phyloP scores from a whole-genome alignment of 2,329 filamentous ascomycete species.

The Aurifilum marmelostoma region DNA sequence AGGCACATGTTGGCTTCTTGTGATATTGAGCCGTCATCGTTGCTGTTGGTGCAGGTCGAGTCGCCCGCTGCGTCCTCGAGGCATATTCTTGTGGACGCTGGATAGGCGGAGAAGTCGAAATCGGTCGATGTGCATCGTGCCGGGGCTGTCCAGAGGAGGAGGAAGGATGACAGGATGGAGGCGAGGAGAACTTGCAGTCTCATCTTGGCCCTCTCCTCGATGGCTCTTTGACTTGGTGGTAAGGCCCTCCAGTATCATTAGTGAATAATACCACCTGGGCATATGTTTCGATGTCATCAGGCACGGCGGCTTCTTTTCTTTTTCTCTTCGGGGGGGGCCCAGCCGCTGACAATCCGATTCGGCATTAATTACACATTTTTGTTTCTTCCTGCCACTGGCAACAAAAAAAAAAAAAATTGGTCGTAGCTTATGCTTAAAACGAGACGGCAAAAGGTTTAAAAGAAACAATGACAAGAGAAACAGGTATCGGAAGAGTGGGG shows the following conservation, averaged over 20 bases:
- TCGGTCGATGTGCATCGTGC: constrained; percentile 1
- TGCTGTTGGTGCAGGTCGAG: constrained; percentile 44
- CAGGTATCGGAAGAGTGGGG: constrained; percentile 7
- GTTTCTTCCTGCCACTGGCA: neutral
- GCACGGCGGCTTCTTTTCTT: neutral
- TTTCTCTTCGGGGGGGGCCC: neutral
- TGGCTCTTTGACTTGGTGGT: constrained; percentile 2
- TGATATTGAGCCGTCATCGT: constrained; percentile 32
- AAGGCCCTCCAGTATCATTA: neutral
- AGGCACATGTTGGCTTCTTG: constrained; percentile 52
- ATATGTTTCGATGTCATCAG: constrained; percentile 20
- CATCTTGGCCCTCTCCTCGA: constrained; percentile 14
- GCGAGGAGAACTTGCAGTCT: constrained; percentile 15
- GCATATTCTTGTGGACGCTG: constrained; percentile 46
- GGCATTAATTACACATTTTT: constrained; percentile 6
- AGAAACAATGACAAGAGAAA: neutral
- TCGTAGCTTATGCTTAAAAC: neutral
- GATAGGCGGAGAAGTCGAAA: constrained; percentile 49
- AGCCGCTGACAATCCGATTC: neutral
- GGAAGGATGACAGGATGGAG: constrained; percentile 7
- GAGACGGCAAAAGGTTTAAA: neutral
- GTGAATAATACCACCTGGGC: constrained; percentile 4
- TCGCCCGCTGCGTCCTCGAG: constrained; percentile 44
- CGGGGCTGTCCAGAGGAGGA: constrained; percentile 6
- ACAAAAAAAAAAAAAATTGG: neutral